Evolutionary conservation across 305 asterid genomes (phyloP).

Genomic region (Fraxinus greggii): DNA sequence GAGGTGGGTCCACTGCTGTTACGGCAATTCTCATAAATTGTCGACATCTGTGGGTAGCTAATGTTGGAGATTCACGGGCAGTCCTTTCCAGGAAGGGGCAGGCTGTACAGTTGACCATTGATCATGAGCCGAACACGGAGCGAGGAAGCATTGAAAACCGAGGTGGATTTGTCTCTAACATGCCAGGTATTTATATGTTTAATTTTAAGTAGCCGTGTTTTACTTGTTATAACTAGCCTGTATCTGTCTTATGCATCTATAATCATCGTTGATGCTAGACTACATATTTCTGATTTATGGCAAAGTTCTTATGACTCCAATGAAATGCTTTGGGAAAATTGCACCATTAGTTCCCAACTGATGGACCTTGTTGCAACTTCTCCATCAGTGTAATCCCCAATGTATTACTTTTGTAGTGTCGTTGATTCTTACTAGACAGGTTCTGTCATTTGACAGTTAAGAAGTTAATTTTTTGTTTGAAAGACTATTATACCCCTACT

Average conservation of each 20-base stretch:
- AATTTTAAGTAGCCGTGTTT: not conserved
- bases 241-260: not conserved
- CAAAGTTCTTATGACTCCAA: not conserved
- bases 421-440: not conserved
- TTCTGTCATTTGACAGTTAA: not conserved
- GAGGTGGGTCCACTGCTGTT: slow-evolving; percentile 59
- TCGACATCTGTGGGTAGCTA: slow-evolving; percentile 45
- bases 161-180: slow-evolving; percentile 74
- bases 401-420: not conserved
- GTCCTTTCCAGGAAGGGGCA: slow-evolving; percentile 47
- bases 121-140: slow-evolving; percentile 51
- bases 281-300: not conserved
- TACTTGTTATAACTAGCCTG: not conserved
- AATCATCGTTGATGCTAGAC: not conserved
- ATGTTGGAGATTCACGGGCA: slow-evolving; percentile 61
- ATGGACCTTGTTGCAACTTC: not conserved
- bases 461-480: not conserved
- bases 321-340: not conserved
- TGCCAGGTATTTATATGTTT: slow-evolving; percentile 42
- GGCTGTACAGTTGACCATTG: slow-evolving; percentile 48
- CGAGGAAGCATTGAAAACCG: slow-evolving; percentile 51
- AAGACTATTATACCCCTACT: not conserved
- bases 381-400: not conserved
- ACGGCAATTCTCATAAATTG: slow-evolving; percentile 47
- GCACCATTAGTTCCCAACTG: not conserved